Base-by-base conservation (phyloP, 2,329 filamentous ascomycete genomes). In the Triangularia setosa region DNA sequence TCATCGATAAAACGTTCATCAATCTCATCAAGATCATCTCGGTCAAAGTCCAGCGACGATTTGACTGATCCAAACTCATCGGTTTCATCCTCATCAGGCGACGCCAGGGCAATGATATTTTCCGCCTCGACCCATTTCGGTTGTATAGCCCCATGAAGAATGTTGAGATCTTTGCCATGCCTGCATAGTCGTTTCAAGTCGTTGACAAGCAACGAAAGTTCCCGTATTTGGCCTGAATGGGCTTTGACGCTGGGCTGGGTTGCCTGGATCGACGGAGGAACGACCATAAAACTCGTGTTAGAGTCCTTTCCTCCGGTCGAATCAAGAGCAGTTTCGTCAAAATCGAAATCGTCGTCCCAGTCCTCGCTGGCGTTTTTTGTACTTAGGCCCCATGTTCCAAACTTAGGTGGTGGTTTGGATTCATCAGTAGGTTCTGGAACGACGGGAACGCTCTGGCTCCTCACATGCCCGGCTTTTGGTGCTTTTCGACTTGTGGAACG, bases 261-360 rank as follows among this genome's bases (percentile, higher is more conserved):
- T 61, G 92, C 91, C 71, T 90, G 88, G 62, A 96, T 95, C 1
- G 87, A 90, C 68, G 88, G 86, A 0, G 92, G 92, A 24, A 96
- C 89, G n/a, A 89, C 76, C 86, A 92, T 90, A 61, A 81, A 77
- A 6, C 74, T 73, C 2, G 74, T 74, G 3, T 75, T 74, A 4
- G 75, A 71, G 21, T 75, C 76, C 60, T 77, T 78, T 48, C 75
- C 76, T 23, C 72, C 71, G 3, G 74, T 75, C 25, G 75, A 74
- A 27, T 73, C 75, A 33, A 75, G 76, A 40, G 75, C 74, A n/a
- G 75, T 76, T 21, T 76, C 79, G 30, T 81, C 83, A 73, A 94
- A 93, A 65, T 94, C 90, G 70, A 96, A 95, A 74, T 96, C 92
- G 68, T 93, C 90, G 70, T 94, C 92, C 92, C 92, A 96, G 72